phyloP scores from a whole-genome alignment of 345 rosid genomes.

The Eutrema yunnanense region DNA sequence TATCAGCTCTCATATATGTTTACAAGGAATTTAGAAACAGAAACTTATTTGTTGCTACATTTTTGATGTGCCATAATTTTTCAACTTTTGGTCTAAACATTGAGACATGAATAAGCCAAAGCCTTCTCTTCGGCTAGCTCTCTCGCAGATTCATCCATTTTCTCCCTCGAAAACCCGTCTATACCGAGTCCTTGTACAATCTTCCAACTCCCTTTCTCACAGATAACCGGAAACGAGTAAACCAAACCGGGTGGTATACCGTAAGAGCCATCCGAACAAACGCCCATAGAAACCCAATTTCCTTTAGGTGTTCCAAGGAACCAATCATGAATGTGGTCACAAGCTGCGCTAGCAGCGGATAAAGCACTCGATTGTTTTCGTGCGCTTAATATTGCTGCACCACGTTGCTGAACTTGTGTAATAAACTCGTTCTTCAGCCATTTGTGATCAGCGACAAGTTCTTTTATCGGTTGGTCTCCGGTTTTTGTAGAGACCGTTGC shows the following conservation, averaged over 20 bases:
- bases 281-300: constrained; percentile 89
- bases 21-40: background rate
- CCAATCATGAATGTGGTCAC: constrained; percentile 88
- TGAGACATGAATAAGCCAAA: constrained; percentile 53
- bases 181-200: constrained; percentile 60
- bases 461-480: constrained; percentile 43
- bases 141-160: constrained; percentile 70
- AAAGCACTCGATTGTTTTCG: constrained; percentile 67
- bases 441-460: constrained; percentile 44
- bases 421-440: constrained; percentile 70
- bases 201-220: constrained; percentile 74
- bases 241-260: constrained; percentile 62
- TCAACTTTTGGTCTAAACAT: constrained; percentile 4
- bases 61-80: background rate
- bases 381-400: constrained; percentile 61
- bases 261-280: constrained; percentile 85
- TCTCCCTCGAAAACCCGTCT: constrained; percentile 61
- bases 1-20: background rate
- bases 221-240: constrained; percentile 77
- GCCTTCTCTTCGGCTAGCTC: constrained; percentile 79
- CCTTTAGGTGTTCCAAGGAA: constrained; percentile 86
- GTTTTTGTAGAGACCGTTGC: constrained; percentile 38
- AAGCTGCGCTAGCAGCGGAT: constrained; percentile 81
- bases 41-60: constrained; percentile 22
- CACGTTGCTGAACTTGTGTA: constrained; percentile 59